phyloP scores from a whole-genome alignment of 768 basidiomycete species.

The Gelatoporia subvermispora region DNA sequence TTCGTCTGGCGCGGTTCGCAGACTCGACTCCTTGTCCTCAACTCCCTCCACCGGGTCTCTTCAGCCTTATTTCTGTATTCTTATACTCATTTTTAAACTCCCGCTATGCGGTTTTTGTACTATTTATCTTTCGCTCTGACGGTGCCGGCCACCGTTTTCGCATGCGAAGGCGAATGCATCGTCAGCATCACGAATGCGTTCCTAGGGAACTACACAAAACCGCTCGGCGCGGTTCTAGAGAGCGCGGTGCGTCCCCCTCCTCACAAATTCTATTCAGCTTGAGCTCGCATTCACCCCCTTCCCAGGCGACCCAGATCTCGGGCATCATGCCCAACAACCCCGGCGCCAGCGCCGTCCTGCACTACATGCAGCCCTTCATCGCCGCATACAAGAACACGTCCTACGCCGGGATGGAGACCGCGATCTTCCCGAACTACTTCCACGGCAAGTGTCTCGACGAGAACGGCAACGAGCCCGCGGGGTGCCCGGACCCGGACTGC shows the following conservation, averaged over 20 bases:
- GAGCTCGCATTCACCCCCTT: slow-evolving; percentile 7
- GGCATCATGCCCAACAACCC: slow-evolving; percentile 28
- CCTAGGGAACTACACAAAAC: slow-evolving; percentile 42
- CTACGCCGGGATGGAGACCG: slow-evolving; percentile 41
- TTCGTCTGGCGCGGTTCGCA: too few relatives aligned
- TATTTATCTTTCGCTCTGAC: slow-evolving; percentile 13
- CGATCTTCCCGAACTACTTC: slow-evolving; percentile 68
- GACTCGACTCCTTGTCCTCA: too few relatives aligned
- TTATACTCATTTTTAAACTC: neutral
- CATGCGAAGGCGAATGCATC: slow-evolving; percentile 73
- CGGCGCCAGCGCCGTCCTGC: slow-evolving; percentile 13
- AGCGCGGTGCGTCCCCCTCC: slow-evolving; percentile 35
- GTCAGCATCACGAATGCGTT: slow-evolving; percentile 53
- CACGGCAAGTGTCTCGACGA: slow-evolving; percentile 71
- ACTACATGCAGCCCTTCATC: slow-evolving; percentile 44
- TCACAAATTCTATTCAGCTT: neutral
- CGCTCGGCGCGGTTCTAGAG: slow-evolving; percentile 34
- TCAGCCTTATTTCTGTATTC: slow-evolving; percentile 5
- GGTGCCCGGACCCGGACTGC: slow-evolving; percentile 79
- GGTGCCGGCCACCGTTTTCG: slow-evolving; percentile 36
- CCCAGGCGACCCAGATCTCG: slow-evolving; percentile 33
- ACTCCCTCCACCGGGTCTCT: neutral
- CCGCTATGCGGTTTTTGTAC: slow-evolving; percentile 15
- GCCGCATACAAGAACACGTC: slow-evolving; percentile 40
- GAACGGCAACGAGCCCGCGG: slow-evolving; percentile 52